Conservation (phyloP, 768 basidiomycete species). For the Exsudoporus frostii region DNA sequence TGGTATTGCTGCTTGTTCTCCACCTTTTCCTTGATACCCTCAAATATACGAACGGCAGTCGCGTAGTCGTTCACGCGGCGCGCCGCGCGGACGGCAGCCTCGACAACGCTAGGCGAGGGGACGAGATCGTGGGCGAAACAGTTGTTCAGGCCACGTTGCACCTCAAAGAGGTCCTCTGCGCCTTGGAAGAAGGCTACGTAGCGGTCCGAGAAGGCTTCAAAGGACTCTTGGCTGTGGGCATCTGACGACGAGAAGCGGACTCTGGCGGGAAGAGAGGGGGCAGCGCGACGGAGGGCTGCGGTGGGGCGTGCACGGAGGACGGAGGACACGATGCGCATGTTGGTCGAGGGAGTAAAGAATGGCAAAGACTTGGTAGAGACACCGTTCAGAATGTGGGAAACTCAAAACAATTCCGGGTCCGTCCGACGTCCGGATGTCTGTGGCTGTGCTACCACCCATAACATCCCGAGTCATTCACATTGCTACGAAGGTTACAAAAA, state of each 20-base stretch:
- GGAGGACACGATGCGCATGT: slow-evolving; percentile 60
- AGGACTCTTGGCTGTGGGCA: slow-evolving; percentile 84
- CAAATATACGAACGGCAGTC: slow-evolving; percentile 93
- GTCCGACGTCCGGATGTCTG: slow-evolving; percentile 22
- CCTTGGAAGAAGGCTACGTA: slow-evolving; percentile 92
- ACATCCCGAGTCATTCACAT: no score
- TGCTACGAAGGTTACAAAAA: background rate
- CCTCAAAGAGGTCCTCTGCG: slow-evolving; percentile 95
- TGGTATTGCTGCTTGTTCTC: slow-evolving; percentile 96
- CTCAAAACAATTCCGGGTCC: slow-evolving; percentile 12
- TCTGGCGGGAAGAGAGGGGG: slow-evolving; percentile 40
- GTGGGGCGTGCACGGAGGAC: slow-evolving; percentile 62
- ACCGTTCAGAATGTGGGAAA: slow-evolving; percentile 12
- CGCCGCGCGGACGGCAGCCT: slow-evolving; percentile 83
- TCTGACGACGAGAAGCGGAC: slow-evolving; percentile 41
- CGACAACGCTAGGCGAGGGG: slow-evolving; percentile 77
- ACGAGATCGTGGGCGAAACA: slow-evolving; percentile 99
- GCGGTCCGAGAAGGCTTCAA: slow-evolving; percentile 91
- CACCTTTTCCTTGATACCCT: slow-evolving; percentile 95
- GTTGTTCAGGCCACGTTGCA: slow-evolving; percentile 98
- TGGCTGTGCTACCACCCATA: slow-evolving; percentile 10
- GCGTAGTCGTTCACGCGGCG: slow-evolving; percentile 95
- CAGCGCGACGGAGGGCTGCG: slow-evolving; percentile 37
- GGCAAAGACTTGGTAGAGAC: background rate
- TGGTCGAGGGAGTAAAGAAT: slow-evolving; percentile 21